Conservation (phyloP, 2,329 filamentous ascomycete genomes). For the Botrytis deweyae region DNA sequence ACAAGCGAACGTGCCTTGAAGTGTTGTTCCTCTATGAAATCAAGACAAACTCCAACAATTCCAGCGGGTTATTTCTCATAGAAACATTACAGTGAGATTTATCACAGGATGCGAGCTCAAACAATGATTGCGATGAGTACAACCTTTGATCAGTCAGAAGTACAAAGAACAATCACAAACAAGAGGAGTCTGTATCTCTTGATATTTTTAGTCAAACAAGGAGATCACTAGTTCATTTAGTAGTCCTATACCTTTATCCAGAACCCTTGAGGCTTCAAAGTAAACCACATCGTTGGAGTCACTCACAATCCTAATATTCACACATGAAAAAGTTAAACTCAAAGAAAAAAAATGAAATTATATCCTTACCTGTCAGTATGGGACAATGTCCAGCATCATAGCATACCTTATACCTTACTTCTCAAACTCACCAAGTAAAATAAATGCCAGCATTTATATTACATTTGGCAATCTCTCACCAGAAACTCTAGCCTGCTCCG, state of each 20-base stretch:
- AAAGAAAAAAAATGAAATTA: neutral
- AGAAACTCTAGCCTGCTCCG: neutral
- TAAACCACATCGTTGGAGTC: fast-evolving
- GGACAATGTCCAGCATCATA: neutral
- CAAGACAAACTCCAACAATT: neutral
- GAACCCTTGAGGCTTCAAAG: neutral
- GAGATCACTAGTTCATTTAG: neutral
- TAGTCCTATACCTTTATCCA: neutral
- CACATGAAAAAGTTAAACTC: neutral
- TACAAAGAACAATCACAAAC: neutral
- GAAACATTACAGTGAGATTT: neutral
- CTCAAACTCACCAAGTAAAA: too few species aligned
- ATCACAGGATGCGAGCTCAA: neutral
- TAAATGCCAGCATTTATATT: neutral
- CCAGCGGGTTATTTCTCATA: too few species aligned
- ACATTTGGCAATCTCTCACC: neutral
- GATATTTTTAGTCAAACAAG: neutral
- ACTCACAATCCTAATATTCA: neutral
- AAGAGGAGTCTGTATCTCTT: neutral
- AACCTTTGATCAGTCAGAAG: too few species aligned
- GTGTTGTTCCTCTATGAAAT: too few species aligned
- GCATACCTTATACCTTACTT: neutral
- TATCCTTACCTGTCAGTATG: neutral
- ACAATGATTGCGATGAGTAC: neutral
- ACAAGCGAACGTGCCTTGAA: neutral